Conservation (phyloP, 257 asterid species). For the Cruciata laevipes region DNA sequence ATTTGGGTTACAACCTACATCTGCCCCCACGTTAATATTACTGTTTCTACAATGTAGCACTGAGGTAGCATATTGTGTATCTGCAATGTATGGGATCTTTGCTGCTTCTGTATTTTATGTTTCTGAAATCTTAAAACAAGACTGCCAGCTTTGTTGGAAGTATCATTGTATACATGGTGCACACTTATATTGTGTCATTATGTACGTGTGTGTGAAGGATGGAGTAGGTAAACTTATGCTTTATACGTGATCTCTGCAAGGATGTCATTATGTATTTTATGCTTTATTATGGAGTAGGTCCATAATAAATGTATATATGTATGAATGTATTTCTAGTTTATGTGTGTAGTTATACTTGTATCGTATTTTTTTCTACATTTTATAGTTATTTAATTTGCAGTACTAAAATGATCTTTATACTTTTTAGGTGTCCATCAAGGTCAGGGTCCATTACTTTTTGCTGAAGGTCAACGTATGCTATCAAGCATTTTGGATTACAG, state of each 20-base stretch:
- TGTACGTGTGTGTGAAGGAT: neutral
- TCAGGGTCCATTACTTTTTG: slow-evolving; percentile 56
- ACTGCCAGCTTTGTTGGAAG: neutral
- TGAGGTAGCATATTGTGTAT: neutral
- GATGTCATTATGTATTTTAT: no score
- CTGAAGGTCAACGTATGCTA: slow-evolving; percentile 59
- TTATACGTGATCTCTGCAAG: neutral
- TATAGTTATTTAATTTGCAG: neutral
- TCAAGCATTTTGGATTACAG: slow-evolving; percentile 61
- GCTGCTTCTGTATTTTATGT: neutral
- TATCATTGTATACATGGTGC: no score
- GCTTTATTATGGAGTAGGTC: no score
- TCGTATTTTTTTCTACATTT: neutral
- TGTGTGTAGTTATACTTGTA: neutral
- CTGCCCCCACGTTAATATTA: no score
- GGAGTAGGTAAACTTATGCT: neutral
- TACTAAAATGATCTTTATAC: slow-evolving; percentile 18
- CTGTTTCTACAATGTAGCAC: no score
- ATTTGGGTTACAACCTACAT: neutral
- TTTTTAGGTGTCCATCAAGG: slow-evolving; percentile 56
- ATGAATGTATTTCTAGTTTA: neutral
- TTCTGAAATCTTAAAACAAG: no score
- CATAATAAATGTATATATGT: no score
- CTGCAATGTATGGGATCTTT: neutral
- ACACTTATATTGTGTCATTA: no score